Evolutionary conservation across 805 yeast species (phyloP), one percentile per base, ranked within the genome.

Genomic region (Candida bentonensis): DNA sequence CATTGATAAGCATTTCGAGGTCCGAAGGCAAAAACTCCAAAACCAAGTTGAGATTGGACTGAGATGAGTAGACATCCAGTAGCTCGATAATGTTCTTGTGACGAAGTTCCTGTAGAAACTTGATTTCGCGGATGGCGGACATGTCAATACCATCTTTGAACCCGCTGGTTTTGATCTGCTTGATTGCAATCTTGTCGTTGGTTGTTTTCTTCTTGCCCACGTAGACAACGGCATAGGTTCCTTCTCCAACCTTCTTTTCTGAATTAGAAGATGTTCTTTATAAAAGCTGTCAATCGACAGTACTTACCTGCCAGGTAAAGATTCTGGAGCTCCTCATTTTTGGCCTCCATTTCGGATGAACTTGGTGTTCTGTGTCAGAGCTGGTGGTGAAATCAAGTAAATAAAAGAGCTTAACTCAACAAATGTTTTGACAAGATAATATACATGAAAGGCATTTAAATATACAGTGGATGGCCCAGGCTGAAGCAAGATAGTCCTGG

Each of bases 111-210:
- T 89, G 96, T 41, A 89, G 66, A 15, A 89, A 65, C 50, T 86
- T 79, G 48, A 88, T 85, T 64, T 92, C 98, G 51, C 98, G 70
- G 56, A 87, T 76, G 30, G 98, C 98, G 22, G 95, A 82, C 96
- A 92, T 89, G 63, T 92, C 98, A 43, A 92, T 65, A 0, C 99
- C 99, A 64, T 92, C 97, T 60, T 87, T 86, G 67, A 88, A 88
- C 47, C 82, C 79, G 1, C 94, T 94, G 0, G 94, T 82, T 56
- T 92, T 92, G 69, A 92, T 92, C 67, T 87, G 96, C 58, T 92
- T 92, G 48, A 94, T 80, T 51, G 99, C 99, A 26, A 92, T 80
- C 43, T 70, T 68, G 44, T 88, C 63, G 3, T 60, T 64, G 23
- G 76, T 71, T 42, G 64, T 68, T 11, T 67, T 52, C 57, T 82